Evolutionary conservation across 192 early-diverging fungal genomes (phyloP).

Genomic region (Thamnidium elegans): DNA sequence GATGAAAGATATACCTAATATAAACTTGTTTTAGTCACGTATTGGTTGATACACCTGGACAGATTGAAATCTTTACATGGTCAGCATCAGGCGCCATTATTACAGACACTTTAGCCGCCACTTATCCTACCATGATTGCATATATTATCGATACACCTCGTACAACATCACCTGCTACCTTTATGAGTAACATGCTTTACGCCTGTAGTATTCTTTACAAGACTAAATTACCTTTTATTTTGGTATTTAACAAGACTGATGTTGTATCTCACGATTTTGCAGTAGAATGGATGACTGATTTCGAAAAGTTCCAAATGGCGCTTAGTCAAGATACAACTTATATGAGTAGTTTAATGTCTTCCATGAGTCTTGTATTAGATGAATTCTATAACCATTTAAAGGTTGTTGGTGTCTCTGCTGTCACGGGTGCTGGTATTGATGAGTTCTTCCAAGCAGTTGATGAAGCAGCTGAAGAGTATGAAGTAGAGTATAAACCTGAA

Average conservation of each 20-base stretch:
- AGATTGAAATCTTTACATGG: conserved; percentile 99
- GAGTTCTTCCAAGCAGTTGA: conserved; percentile 82
- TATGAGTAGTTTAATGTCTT: conserved; percentile 90
- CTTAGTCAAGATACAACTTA: conserved; percentile 79
- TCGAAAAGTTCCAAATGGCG: conserved; percentile 89
- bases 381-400: conserved; percentile 90
- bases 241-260: conserved; percentile 96
- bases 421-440: conserved; percentile 90
- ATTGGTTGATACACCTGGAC: conserved; percentile 92
- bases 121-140: conserved; percentile 86
- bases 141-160: conserved; percentile 97
- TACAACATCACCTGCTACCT: conserved; percentile 86
- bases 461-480: conserved; percentile 82
- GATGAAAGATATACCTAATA: background rate
- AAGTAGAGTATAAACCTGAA: conserved; percentile 84
- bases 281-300: conserved; percentile 95
- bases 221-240: conserved; percentile 91
- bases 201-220: conserved; percentile 96
- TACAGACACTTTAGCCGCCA: conserved; percentile 87
- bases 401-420: conserved; percentile 85
- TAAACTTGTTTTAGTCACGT: conserved; percentile 56
- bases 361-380: conserved; percentile 95
- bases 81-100: conserved; percentile 95
- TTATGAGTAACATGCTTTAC: conserved; percentile 99
- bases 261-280: conserved; percentile 89